Percentiles rank a stretch among this genome's conserved stretches.
Evolutionary conservation across 441 rosid genomes (phyloP).

Genomic region (Biscutella laevigata): DNA sequence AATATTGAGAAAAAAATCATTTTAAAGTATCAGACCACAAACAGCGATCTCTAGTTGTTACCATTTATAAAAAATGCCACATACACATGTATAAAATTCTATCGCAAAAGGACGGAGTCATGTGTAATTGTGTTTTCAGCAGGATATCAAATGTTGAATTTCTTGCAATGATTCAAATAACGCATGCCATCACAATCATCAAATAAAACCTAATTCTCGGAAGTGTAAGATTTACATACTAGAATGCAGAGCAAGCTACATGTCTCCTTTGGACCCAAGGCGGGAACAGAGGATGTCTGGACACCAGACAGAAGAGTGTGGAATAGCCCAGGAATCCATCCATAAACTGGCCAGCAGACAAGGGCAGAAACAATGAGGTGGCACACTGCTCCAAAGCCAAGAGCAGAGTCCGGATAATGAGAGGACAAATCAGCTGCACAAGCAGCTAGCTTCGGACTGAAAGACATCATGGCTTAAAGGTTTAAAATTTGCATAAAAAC

Average conservation of each 20-base stretch:
- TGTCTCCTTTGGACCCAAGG: conserved; percentile 93
- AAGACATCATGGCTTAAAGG: conserved; percentile 18
- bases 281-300: conserved; percentile 59
- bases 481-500: conserved; percentile 13
- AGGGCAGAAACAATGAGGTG: conserved; percentile 90
- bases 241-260: conserved; percentile 89
- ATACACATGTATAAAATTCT: conserved; percentile 8
- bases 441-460: conserved; percentile 94
- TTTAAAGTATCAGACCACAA: background rate
- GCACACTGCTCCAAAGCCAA: conserved; percentile 91
- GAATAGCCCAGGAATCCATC: conserved; percentile 95
- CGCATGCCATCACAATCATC: conserved; percentile 10
- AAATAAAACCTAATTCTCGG: conserved; percentile 14
- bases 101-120: background rate
- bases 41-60: background rate
- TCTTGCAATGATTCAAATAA: background rate
- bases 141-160: conserved; percentile 5
- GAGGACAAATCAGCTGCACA: conserved; percentile 89
- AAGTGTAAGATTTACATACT: conserved; percentile 43
- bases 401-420: conserved; percentile 81
- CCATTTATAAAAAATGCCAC: conserved; percentile 1
- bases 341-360: conserved; percentile 89
- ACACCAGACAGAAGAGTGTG: conserved; percentile 71
- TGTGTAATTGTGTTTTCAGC: conserved; percentile 2
- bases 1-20: conserved; percentile 24